Evolutionary conservation across 2,329 filamentous ascomycete species (phyloP).

Genomic region (Beauveria varroae): DNA sequence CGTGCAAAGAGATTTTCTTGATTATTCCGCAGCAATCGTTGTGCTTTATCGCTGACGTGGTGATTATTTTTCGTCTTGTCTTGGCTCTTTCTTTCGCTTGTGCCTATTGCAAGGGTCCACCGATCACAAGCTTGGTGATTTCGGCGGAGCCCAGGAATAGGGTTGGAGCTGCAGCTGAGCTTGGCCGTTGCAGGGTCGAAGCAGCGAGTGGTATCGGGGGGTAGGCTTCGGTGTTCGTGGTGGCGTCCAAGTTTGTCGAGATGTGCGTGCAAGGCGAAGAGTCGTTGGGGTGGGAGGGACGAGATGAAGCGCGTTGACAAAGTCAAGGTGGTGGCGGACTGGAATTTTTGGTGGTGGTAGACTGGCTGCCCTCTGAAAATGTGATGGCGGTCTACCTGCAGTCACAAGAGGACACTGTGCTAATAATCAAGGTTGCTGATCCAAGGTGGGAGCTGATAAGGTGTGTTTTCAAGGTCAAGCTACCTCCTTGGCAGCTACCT

Average conservation of each 20-base stretch:
- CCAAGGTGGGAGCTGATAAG: background rate
- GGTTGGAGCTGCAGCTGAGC: background rate
- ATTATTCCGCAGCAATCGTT: background rate
- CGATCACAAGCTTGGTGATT: conserved; percentile 8
- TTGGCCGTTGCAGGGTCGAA: background rate
- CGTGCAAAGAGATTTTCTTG: background rate
- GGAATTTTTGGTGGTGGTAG: background rate
- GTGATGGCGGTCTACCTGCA: background rate
- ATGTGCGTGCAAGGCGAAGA: too few species aligned
- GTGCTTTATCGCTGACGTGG: background rate
- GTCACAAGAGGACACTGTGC: conserved; percentile 4
- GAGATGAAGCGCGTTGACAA: conserved; percentile 2
- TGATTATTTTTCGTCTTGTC: background rate
- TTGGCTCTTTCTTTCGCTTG: background rate
- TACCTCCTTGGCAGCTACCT: background rate
- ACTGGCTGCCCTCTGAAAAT: background rate
- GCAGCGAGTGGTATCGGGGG: background rate
- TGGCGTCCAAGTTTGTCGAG: background rate
- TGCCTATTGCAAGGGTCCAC: conserved; percentile 7
- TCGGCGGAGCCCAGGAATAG: conserved; percentile 2
- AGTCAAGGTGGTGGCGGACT: background rate
- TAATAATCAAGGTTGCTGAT: background rate
- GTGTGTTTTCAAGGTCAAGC: background rate
- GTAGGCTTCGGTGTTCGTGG: background rate
- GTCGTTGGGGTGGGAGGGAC: background rate